Percentiles rank a stretch among this genome's conserved stretches.
These are phyloP conservation scores for Russula sp. DNA, from an alignment of 768 basidiomycete genomes.

Conservation along the genomic window DNA sequence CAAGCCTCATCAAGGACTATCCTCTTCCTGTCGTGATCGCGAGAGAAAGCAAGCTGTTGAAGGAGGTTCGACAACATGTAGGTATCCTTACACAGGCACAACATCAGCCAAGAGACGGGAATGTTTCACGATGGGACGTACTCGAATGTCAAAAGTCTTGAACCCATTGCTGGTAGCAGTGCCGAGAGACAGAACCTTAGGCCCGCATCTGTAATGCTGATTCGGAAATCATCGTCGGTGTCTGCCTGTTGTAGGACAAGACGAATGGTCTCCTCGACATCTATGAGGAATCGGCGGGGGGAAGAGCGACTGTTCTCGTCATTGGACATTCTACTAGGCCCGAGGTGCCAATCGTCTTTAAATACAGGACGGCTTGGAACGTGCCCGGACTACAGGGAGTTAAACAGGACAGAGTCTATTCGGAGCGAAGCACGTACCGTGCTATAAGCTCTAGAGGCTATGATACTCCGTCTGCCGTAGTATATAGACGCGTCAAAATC, in stretches of 20 bases:
- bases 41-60: constrained; percentile 96
- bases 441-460: constrained; percentile 82
- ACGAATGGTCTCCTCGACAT: constrained; percentile 96
- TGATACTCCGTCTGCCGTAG: constrained; percentile 76
- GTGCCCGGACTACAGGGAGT: constrained; percentile 23
- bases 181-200: constrained; percentile 92
- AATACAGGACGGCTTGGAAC: constrained; percentile 66
- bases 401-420: not conserved
- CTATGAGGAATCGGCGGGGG: constrained; percentile 86
- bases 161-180: constrained; percentile 95
- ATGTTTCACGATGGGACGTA: constrained; percentile 33
- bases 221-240: constrained; percentile 94
- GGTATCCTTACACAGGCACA: constrained; percentile 56
- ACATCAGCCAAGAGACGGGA: constrained; percentile 13
- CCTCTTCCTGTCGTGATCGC: constrained; percentile 90
- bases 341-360: constrained; percentile 66
- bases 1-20: constrained; percentile 98
- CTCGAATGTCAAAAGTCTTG: constrained; percentile 95
- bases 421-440: constrained; percentile 47
- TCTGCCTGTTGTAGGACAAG: constrained; percentile 97
- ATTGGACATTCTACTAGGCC: constrained; percentile 81
- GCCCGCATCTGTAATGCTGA: constrained; percentile 63
- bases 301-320: constrained; percentile 76
- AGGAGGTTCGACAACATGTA: constrained; percentile 99
- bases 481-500: constrained; percentile 70